phyloP scores from a whole-genome alignment of 257 asterid genomes.

The Solanum clarkiae region DNA sequence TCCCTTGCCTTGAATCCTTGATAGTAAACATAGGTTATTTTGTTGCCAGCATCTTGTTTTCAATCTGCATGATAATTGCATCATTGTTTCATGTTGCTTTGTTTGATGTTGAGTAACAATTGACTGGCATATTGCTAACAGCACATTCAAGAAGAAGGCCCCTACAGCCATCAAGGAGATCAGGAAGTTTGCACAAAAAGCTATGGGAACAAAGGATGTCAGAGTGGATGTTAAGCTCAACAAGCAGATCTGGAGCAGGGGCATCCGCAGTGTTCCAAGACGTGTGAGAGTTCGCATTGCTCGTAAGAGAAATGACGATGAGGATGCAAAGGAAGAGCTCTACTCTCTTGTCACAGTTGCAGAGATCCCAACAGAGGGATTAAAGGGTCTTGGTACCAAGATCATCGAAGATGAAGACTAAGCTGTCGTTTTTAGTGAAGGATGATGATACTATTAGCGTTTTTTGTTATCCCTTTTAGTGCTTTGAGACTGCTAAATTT shows the following conservation, averaged over 20 bases:
- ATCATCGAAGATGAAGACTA: slow-evolving; percentile 38
- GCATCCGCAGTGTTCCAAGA: slow-evolving; percentile 52
- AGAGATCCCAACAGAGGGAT: slow-evolving; percentile 40
- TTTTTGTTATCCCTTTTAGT: background rate
- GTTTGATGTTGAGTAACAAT: background rate
- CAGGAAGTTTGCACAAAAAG: slow-evolving; percentile 38
- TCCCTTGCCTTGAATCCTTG: no score
- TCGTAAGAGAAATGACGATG: slow-evolving; percentile 53
- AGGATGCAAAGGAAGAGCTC: slow-evolving; percentile 57
- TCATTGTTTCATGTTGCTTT: background rate
- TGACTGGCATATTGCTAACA: background rate
- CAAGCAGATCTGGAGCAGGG: slow-evolving; percentile 57
- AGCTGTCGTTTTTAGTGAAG: background rate
- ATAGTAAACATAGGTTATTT: no score
- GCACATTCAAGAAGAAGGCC: slow-evolving; percentile 56
- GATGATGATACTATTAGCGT: background rate
- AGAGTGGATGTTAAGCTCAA: slow-evolving; percentile 48
- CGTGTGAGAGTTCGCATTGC: slow-evolving; percentile 47
- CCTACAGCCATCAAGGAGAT: slow-evolving; percentile 55
- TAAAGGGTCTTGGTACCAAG: slow-evolving; percentile 44
- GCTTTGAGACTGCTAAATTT: background rate
- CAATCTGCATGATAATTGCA: background rate
- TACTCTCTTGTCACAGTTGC: slow-evolving; percentile 47
- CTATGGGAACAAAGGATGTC: slow-evolving; percentile 49
- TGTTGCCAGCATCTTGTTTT: no score